phyloP scores from a whole-genome alignment of 1,284 basidiomycete species.

The Coriolopsis trogii region DNA sequence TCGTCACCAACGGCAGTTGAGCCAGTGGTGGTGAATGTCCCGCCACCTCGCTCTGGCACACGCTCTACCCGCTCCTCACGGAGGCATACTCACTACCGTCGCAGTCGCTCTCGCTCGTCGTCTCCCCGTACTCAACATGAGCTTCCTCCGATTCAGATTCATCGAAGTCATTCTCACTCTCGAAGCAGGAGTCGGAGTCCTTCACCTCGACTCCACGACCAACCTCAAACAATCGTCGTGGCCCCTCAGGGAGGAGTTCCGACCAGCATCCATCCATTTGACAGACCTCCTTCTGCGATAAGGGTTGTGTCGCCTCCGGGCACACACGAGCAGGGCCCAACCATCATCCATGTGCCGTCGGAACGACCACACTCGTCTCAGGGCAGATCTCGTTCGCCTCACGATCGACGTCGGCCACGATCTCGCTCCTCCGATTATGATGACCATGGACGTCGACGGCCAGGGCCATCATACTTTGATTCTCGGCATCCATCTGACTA shows the following conservation, averaged over 20 bases:
- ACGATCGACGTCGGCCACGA: neutral
- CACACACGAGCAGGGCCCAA: no score
- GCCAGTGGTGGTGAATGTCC: neutral
- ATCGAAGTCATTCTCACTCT: no score
- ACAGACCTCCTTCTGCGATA: neutral
- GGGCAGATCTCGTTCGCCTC: constrained; percentile 3
- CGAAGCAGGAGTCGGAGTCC: no score
- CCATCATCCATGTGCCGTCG: no score
- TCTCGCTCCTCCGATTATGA: neutral
- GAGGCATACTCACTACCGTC: neutral
- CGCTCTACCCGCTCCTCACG: constrained; percentile 1
- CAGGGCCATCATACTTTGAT: neutral
- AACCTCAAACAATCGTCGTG: no score
- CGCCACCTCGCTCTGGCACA: no score
- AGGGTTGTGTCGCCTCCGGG: no score
- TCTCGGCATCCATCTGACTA: no score
- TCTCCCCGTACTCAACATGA: neutral
- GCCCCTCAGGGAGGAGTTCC: neutral
- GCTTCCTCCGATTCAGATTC: no score
- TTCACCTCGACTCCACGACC: no score
- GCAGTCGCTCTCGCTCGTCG: neutral
- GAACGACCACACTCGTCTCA: constrained; percentile 1
- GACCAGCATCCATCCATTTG: no score
- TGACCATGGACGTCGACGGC: neutral
- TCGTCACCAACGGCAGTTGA: neutral